phyloP scores from a whole-genome alignment of 805 yeast species.

The Zygosaccharomyces bisporus region DNA sequence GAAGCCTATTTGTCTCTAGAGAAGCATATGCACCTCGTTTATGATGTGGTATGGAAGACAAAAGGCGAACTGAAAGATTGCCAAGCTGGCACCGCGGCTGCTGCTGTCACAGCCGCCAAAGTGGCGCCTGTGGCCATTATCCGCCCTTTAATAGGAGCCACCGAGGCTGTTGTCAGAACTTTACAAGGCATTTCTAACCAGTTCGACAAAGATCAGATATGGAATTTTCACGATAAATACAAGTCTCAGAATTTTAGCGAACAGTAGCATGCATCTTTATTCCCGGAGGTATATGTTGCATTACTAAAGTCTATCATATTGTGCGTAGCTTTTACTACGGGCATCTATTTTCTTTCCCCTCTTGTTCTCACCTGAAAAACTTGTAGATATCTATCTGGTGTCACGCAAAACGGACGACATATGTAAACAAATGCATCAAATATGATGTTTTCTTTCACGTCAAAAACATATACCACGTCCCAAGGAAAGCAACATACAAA shows the following conservation, averaged over 20 bases:
- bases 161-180: conserved; percentile 82
- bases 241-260: conserved; percentile 29
- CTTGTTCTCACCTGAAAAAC: neutral
- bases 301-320: neutral
- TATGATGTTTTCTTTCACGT: conserved; percentile 5
- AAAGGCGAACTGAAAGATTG: conserved; percentile 55
- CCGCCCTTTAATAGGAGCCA: conserved; percentile 86
- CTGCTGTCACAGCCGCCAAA: conserved; percentile 61
- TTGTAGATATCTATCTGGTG: neutral
- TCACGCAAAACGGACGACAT: neutral
- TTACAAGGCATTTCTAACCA: conserved; percentile 81
- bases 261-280: neutral
- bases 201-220: conserved; percentile 60
- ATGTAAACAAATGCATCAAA: conserved; percentile 8
- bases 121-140: conserved; percentile 78
- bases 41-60: conserved; percentile 56
- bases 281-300: neutral
- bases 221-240: conserved; percentile 64
- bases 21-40: conserved; percentile 61
- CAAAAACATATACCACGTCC: neutral
- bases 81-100: conserved; percentile 47
- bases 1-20: conserved; percentile 74
- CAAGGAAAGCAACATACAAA: neutral
- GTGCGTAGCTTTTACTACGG: neutral
- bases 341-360: neutral